A percentile compares a stretch with the other conserved stretches of the same genome.
Conservation (phyloP, 2,329 filamentous ascomycete species). For the Ceratocystis diversiconidia region DNA sequence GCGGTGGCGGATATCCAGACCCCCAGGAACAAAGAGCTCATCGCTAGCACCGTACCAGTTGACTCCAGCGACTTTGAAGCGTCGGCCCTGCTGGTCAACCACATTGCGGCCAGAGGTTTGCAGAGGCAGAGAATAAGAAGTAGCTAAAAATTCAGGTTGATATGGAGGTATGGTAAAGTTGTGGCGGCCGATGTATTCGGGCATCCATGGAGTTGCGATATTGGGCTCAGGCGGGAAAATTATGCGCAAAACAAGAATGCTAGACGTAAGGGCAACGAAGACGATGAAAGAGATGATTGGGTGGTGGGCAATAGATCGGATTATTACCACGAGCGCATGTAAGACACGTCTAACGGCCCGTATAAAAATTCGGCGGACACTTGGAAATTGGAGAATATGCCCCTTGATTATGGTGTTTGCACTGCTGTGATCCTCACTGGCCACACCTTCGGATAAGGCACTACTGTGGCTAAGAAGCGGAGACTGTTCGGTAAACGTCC, state of each 20-base stretch:
- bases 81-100: slow-evolving; percentile 40
- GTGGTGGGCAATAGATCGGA: slow-evolving; percentile 7
- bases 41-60: slow-evolving; percentile 63
- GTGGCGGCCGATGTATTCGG: slow-evolving; percentile 30
- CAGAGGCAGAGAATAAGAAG: slow-evolving; percentile 41
- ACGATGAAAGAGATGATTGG: slow-evolving; percentile 10
- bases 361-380: not conserved
- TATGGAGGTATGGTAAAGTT: slow-evolving; percentile 35
- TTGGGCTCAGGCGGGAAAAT: slow-evolving; percentile 12
- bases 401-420: not conserved
- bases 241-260: slow-evolving; percentile 10
- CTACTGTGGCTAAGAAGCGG: slow-evolving; percentile 10
- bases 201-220: slow-evolving; percentile 31
- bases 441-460: not conserved
- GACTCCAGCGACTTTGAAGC: slow-evolving; percentile 48
- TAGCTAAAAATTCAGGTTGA: slow-evolving; percentile 29
- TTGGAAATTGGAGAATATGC: not conserved
- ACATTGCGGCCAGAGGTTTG: slow-evolving; percentile 45
- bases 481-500: slow-evolving; percentile 16
- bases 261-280: slow-evolving; percentile 1
- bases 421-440: not conserved
- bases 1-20: slow-evolving; percentile 49
- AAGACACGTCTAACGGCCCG: too few relatives aligned
- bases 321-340: too few relatives aligned
- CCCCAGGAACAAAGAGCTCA: slow-evolving; percentile 48